Evolutionary conservation across 352 stramenopile genomes (phyloP), one percentile per base, ranked within the genome.

Genomic region (Globisporangium solare): DNA sequence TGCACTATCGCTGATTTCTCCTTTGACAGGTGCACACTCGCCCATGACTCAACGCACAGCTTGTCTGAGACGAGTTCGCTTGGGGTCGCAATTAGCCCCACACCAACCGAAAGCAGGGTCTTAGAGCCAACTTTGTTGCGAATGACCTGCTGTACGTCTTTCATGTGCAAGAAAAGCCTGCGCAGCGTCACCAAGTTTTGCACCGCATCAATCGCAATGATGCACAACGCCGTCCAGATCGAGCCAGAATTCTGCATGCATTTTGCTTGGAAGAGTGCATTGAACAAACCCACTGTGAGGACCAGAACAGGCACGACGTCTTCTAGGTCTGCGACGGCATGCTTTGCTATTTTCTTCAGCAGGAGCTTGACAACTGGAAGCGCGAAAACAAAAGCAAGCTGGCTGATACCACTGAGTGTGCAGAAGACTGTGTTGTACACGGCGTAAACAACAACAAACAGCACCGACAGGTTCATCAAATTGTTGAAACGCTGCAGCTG

Each of bases 321-420:
- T n/a, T 53, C 54, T 1, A 49, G 3, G 50, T 45, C 56, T 6
- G 54, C 68, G 35, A 76, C 51, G 1, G 73, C 37, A 15, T 68
- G 65, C 52, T 74, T 80, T 18, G 78, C 48, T 0, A 56, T 15
- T 6, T 20, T 1, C 21, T 56, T 48, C 31, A 56, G 8, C 6
- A 42, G 24, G 13, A 70, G 32, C 13, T 83, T 83, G 17, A 80
- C 61, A 6, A 51, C 27, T 17, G 72, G 71, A 0, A 83, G 37
- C 6, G 76, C 21, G 6, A 53, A 53, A 7, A 78, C 56, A 45
- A 76, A 67, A 2, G 21, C 53, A 13, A 68, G 11, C 41, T 73
- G 61, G 5, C 52, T 51, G 18, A 55, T 2, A 5, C 39, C 42
- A 7, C 51, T 50, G 15, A 78, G 50, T 2, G 42, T 47, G 1